A percentile compares a stretch with the other conserved stretches of the same genome.
Conservation (phyloP, 1,284 basidiomycete genomes). For the Austroboletus niveus region DNA sequence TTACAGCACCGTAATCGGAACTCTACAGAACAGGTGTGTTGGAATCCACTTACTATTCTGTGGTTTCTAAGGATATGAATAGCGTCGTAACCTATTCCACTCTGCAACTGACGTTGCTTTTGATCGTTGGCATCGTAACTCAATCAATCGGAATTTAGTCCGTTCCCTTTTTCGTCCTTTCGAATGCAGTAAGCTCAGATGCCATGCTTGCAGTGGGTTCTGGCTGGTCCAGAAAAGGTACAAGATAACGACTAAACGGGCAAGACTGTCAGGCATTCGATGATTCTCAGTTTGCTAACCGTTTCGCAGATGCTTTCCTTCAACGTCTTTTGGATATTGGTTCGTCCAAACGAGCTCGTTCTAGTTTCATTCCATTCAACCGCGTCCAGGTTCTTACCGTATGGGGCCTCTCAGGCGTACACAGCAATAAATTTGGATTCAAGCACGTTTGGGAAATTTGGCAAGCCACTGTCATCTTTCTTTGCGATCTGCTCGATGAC, state of each 20-base stretch:
- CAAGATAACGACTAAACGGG: conserved; percentile 69
- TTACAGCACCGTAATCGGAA: conserved; percentile 70
- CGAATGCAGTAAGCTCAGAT: conserved; percentile 1
- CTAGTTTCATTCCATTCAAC: not conserved
- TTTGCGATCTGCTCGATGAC: not conserved
- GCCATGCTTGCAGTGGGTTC: conserved; percentile 48
- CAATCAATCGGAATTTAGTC: conserved; percentile 78
- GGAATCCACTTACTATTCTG: not conserved
- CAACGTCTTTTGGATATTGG: conserved; percentile 73
- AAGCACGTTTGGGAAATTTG: conserved; percentile 83
- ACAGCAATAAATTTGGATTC: conserved; percentile 74
- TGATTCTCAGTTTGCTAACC: not conserved
- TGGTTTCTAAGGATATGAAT: conserved; percentile 2
- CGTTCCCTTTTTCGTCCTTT: conserved; percentile 18
- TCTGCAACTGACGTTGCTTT: conserved; percentile 62
- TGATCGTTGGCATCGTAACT: conserved; percentile 75
- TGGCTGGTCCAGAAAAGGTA: conserved; percentile 78
- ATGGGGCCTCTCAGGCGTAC: conserved; percentile 79
- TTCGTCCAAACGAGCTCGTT: conserved; percentile 27
- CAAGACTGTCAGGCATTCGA: conserved; percentile 24
- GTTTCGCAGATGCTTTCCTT: conserved; percentile 61
- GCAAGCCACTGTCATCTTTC: conserved; percentile 33
- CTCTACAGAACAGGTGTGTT: conserved; percentile 70
- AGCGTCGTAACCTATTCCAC: conserved; percentile 66
- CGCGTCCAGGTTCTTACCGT: conserved; percentile 55